Base-by-base conservation (phyloP, 1,284 basidiomycete species). In the Paramarasmius palmivorus region DNA sequence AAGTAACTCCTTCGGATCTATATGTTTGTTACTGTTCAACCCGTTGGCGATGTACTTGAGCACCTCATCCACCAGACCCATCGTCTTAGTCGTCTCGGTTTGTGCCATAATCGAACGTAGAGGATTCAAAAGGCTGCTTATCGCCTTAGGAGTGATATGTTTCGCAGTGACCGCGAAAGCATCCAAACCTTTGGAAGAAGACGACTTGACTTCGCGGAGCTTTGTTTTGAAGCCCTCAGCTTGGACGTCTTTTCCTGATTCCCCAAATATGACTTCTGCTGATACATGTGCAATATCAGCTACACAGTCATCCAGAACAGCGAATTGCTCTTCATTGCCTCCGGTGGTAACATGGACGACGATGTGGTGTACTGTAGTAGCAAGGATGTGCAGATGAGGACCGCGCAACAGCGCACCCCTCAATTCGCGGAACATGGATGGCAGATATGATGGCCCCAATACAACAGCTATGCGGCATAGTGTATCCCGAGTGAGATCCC, bases 181-280 rank as follows among this genome's bases (percentile, higher is more conserved):
- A 67, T 98, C 93, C 42, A 95, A 74, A 3, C 88, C 92, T 64
- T 88, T 88, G 15, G 90, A 86, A 1, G 84, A 77, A 6, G 93
- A 92, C 2, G 84, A 79, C 38, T 87, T 82, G 19, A 95, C 95
- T 72, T 98, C 95, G 20, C 89, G 82, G 84, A 94, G 91, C 71
- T 93, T 97, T 15, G 94, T 96, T 75, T 90, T 93, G 83, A 95
- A 97, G 23, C 90, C 95, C 61, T 96, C 93, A 2, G 88, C 81
- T 49, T 88, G 84, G 0, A 92, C 89, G 64, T 98, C 94, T 67
- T 93, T 93, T 9, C 91, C 92, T 0, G 94, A 95, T 64, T 93
- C 87, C 14, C 96, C 96, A 65, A 98, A 98, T 50, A 98, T 82
- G 53, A 98, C 96, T 65, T 98, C 96, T 1, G 91, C 86, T 2